Evolutionary conservation across 129 eudicot species (phyloP).

Genomic region (Oenanthe sinensis): DNA sequence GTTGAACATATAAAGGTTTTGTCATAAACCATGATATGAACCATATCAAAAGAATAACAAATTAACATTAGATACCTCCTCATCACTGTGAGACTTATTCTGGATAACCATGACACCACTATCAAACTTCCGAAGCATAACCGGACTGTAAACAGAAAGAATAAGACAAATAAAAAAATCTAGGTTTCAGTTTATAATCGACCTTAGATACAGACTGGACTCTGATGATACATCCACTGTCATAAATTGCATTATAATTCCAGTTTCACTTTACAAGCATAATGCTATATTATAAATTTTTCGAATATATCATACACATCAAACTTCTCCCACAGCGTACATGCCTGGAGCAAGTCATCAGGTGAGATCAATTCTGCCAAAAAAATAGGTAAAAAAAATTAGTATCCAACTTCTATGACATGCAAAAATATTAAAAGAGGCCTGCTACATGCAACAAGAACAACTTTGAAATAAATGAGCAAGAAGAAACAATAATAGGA

Average conservation of each 20-base stretch:
- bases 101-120: conserved; percentile 98
- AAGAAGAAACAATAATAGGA: not conserved
- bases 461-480: not conserved
- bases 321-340: conserved; percentile 92
- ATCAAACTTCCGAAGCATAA: conserved; percentile 93
- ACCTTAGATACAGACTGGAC: not conserved
- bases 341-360: conserved; percentile 90
- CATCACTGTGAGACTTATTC: conserved; percentile 80
- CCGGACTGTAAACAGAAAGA: conserved; percentile 40
- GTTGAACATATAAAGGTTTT: not conserved
- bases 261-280: not conserved
- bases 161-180: not conserved
- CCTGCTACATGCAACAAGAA: not conserved
- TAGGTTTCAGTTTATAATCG: not conserved
- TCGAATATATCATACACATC: conserved; percentile 52
- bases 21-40: not conserved
- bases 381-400: not conserved
- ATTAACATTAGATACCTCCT: conserved; percentile 42
- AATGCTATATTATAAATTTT: not conserved
- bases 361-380: conserved; percentile 87
- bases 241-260: conserved; percentile 4
- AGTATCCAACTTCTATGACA: not conserved
- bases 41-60: conserved; percentile 1
- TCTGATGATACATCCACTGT: not conserved
- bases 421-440: not conserved